A percentile compares a stretch with the other conserved stretches of the same genome.
Evolutionary conservation across 495 filamentous ascomycete genomes (phyloP).

Genomic region (Friedmanniomyces simplex): DNA sequence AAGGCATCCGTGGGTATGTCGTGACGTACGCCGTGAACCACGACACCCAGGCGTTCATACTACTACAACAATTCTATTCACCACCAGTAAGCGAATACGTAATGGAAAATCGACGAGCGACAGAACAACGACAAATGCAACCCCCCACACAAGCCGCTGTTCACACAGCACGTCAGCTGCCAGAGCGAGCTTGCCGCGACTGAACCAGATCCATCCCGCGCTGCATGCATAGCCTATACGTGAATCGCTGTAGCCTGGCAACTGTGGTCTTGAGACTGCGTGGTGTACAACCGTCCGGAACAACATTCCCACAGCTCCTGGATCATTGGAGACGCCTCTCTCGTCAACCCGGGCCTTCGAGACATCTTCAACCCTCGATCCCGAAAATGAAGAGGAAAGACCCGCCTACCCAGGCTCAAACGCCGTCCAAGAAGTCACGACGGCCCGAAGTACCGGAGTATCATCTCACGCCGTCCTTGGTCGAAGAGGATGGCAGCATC

Average conservation of each 20-base stretch:
- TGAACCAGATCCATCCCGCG: neutral
- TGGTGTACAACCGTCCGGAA: too few relatives aligned
- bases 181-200: neutral
- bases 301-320: too few relatives aligned
- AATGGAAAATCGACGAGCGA: too few relatives aligned
- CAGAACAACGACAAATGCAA: too few relatives aligned
- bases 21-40: constrained; percentile 51
- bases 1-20: constrained; percentile 43
- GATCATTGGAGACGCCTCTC: too few relatives aligned
- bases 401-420: constrained; percentile 2
- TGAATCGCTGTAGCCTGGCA: neutral
- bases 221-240: neutral
- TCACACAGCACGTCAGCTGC: too few relatives aligned
- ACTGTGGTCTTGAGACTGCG: neutral
- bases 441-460: constrained; percentile 28
- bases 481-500: constrained; percentile 34
- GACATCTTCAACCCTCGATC: neutral
- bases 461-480: constrained; percentile 25
- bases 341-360: too few relatives aligned
- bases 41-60: too few relatives aligned
- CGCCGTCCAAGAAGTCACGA: constrained; percentile 22
- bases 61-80: too few relatives aligned
- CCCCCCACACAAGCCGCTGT: too few relatives aligned
- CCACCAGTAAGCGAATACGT: too few relatives aligned
- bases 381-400: constrained; percentile 18